Evolutionary conservation across 768 basidiomycete genomes (phyloP), one percentile per base, ranked within the genome.

Genomic region (Suillus cothurnatus): DNA sequence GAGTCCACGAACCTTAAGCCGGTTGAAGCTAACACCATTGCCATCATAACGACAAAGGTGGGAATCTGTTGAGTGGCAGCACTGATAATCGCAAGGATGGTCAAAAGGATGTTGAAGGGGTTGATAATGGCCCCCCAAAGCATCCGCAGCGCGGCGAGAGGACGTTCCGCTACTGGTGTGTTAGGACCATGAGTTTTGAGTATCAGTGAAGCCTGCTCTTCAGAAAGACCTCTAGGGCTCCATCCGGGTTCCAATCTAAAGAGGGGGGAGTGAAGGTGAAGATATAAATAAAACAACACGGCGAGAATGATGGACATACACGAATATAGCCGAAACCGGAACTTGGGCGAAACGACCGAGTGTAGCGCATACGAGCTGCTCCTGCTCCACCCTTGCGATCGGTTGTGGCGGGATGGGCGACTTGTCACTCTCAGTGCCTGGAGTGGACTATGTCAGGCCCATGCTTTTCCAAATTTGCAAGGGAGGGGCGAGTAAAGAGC

Each of bases 1-100:
- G 21, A 12, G 53, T 6, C 2, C 2, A 21, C n/a, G 47, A 57
- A 78, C 71, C 77, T 74, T 58, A 78, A 56, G 14, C 72, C 70
- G 3, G 75, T 76, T 15, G 78, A 78, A 52, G 78, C 77, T 36
- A 78, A 61, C 2, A 79, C 77, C 77, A 78, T 78, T 43, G 67
- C 62, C 43, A 79, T 70, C 76, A 78, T 77, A 55, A 78, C 77
- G 11, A 68, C 67, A 38, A 79, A 78, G 2, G 77, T 78, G 8
- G 77, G 70, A 17, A 72, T 34, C 26, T 78, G 78, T 52, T 71
- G 12, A 19, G 77, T 78, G 17, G 73, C 78, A n/a, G 75, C 68
- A 43, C 75, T 79, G 45, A 79, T 60, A 6, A 72, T 0, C 0
- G 77, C 77, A 11, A 78, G 76, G 53, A 76, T 63, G 8, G 70